Conservation (phyloP, 139 green algal genomes). For the Micromonas pusilla region DNA sequence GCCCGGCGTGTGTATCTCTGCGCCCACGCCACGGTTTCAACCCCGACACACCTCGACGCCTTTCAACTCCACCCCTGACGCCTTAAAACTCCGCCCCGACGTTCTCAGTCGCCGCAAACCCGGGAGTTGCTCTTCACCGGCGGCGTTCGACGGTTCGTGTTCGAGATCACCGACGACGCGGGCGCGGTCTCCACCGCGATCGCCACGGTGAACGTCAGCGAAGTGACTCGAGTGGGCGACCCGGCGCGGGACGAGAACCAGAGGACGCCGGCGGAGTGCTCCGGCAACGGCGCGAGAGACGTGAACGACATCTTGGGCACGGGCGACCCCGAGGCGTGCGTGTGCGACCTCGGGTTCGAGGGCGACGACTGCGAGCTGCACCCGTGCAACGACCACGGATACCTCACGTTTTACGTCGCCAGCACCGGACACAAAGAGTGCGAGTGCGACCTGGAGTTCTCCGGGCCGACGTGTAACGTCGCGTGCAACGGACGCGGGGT, state of each 20-base stretch:
- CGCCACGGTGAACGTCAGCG: background rate
- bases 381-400: background rate
- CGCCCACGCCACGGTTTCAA: too few species aligned
- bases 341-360: constrained; percentile 13
- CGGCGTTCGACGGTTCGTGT: background rate
- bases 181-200: background rate
- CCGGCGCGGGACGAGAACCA: background rate
- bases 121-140: background rate
- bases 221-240: background rate
- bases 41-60: too few species aligned
- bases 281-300: background rate
- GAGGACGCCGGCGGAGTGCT: background rate
- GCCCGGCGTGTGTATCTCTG: too few species aligned
- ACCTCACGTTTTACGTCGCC: background rate
- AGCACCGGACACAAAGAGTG: background rate
- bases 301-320: background rate
- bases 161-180: background rate
- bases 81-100: too few species aligned
- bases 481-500: background rate
- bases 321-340: background rate
- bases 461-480: background rate
- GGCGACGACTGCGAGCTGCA: constrained; percentile 20
- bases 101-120: background rate
- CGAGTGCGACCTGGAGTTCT: background rate
- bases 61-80: too few species aligned